Evolutionary conservation across 495 filamentous ascomycete genomes (phyloP).

Genomic region (Aspergillus heteromorphus): DNA sequence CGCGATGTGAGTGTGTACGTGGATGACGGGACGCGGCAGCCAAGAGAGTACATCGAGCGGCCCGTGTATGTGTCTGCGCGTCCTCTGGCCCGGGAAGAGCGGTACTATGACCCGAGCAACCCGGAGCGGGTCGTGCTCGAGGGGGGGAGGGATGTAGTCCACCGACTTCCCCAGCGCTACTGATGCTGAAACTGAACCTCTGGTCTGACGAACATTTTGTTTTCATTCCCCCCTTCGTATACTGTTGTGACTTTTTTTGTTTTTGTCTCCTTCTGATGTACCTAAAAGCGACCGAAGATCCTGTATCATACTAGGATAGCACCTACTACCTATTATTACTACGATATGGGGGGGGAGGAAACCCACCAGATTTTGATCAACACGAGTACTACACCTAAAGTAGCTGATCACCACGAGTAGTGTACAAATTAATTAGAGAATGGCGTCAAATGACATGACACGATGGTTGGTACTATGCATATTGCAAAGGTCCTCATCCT

Average conservation of each 20-base stretch:
- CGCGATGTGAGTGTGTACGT: constrained; percentile 37
- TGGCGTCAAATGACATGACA: too few species aligned
- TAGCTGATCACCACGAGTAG: too few species aligned
- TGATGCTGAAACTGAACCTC: constrained; percentile 1
- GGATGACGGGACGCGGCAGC: constrained; percentile 31
- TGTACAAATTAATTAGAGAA: too few species aligned
- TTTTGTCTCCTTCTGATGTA: neutral
- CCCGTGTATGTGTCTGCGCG: constrained; percentile 31
- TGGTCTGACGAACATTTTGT: neutral
- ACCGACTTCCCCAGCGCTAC: constrained; percentile 28
- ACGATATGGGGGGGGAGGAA: too few species aligned
- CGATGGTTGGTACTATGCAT: too few species aligned
- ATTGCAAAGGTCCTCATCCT: too few species aligned
- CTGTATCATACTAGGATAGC: neutral
- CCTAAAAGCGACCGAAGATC: neutral
- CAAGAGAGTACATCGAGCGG: constrained; percentile 40
- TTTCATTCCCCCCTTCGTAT: neutral
- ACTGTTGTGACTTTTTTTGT: neutral
- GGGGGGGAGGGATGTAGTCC: constrained; percentile 23
- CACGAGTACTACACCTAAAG: too few species aligned
- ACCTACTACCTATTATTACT: too few species aligned
- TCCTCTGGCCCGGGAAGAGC: constrained; percentile 27
- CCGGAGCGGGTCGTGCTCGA: constrained; percentile 28
- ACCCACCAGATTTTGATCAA: too few species aligned
- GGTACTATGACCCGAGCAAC: constrained; percentile 35